Base-by-base conservation (phyloP, 2,329 filamentous ascomycete species). In the Epichloe baconii region DNA sequence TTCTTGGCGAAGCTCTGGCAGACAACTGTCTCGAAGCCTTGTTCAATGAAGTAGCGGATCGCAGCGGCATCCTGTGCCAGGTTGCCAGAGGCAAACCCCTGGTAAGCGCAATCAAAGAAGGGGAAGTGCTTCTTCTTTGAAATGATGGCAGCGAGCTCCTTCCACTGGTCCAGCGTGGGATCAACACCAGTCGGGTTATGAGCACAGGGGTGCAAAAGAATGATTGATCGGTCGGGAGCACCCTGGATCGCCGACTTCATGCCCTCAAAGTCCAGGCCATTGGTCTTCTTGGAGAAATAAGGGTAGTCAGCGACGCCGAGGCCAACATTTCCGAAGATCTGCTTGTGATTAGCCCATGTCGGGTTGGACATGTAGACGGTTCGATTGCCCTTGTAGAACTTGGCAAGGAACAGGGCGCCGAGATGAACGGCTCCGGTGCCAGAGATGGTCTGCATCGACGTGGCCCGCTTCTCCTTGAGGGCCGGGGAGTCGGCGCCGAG, bases 111-210 rank as follows among this genome's bases (percentile, higher is more conserved):
- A 75, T 98, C 93, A 71, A 98, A 97, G 80, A 98, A 97, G 62
- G 93, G 91, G 73, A 98, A 95, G 69, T 94, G 91, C 56, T 80
- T 80, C 71, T 85, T 88, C 62, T 80, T 69, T 61, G 79, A 79
- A 68, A 97, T 82, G 44, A 95, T 69, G 43, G 76, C 68, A 49
- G 91, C 89, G 55, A 98, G 82, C 71, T 94, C 79, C 68, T 85
- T 88, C 93, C 93, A 98, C 73, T 98, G 93, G 50, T 91, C 88
- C 58, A 85, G 76, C 19, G 90, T 95, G 7, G 90, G 90, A 70
- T 98, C 93, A 56, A 98, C 90, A 53, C 93, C 93, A 1, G 93
- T 98, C 37, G 93, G 93, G 75, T 98, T 98, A 76, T 98, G 93
- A 38, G 93, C 93, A 68, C 93, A 98, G 56, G 89, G 87, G 71